These are phyloP conservation scores for Atalantia buxifolia DNA, from an alignment of 345 rosid genomes.

Conservation along the genomic window DNA sequence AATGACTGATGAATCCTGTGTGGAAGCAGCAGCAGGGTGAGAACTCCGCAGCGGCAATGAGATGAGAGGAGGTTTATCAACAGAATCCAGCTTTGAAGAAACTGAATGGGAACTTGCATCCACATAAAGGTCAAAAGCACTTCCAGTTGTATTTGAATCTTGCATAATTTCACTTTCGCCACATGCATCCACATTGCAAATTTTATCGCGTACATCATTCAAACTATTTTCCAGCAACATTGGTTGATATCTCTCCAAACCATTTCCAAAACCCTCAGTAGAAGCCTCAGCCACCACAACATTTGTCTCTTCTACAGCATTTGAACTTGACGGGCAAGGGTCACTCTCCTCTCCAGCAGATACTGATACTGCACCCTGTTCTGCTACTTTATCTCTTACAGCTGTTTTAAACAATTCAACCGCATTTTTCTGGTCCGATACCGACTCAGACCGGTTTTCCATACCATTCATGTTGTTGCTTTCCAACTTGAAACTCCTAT, in stretches of 20 bases:
- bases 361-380: constrained; percentile 21
- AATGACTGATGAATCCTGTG: constrained; percentile 27
- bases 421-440: constrained; percentile 24
- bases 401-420: constrained; percentile 22
- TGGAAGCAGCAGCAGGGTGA: constrained; percentile 4
- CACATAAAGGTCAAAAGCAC: constrained; percentile 27
- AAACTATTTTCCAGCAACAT: constrained; percentile 18
- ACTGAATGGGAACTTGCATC: constrained; percentile 32
- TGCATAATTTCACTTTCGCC: constrained; percentile 27
- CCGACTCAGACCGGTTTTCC: constrained; percentile 25
- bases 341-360: constrained; percentile 17
- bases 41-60: constrained; percentile 26
- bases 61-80: constrained; percentile 20
- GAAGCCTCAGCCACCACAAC: constrained; percentile 20
- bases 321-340: constrained; percentile 24
- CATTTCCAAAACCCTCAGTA: constrained; percentile 24
- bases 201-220: background rate
- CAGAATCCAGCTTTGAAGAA: constrained; percentile 29
- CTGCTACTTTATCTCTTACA: constrained; percentile 21
- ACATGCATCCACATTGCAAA: constrained; percentile 15
- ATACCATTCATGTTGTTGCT: constrained; percentile 24
- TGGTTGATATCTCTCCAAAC: constrained; percentile 15
- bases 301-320: constrained; percentile 26
- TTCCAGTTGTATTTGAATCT: constrained; percentile 27
- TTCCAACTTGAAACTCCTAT: constrained; percentile 15